Percentiles rank a stretch among this genome's conserved stretches.
Evolutionary conservation across 1,139 yeast species (phyloP).

Genomic region (Kodamaea suecica): DNA sequence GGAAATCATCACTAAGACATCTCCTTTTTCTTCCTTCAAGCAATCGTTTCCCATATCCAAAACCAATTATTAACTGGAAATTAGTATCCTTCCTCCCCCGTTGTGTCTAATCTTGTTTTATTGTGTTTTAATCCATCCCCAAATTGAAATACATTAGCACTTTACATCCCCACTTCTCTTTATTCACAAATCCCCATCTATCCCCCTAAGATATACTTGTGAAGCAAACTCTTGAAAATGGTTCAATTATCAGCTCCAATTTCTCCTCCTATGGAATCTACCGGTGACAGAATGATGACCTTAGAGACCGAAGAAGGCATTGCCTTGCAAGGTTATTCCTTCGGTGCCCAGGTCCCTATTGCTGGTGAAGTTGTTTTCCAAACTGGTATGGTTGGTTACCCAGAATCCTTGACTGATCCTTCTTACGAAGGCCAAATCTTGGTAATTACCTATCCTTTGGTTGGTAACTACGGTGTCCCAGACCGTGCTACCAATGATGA

Average conservation of each 20-base stretch:
- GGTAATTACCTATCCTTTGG: slow-evolving; percentile 93
- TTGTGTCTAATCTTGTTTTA: not conserved
- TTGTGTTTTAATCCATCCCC: slow-evolving; percentile 18
- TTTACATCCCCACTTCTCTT: slow-evolving; percentile 2
- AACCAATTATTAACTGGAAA: not conserved
- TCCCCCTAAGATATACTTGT: slow-evolving; percentile 3
- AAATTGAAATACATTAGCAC: slow-evolving; percentile 14
- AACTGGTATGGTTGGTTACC: slow-evolving; percentile 99
- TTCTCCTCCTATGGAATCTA: slow-evolving; percentile 81
- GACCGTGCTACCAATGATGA: slow-evolving; percentile 73
- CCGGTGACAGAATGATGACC: slow-evolving; percentile 80
- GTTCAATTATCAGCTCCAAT: slow-evolving; percentile 60
- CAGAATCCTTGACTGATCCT: slow-evolving; percentile 97
- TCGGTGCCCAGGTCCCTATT: slow-evolving; percentile 85
- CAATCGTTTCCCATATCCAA: not conserved
- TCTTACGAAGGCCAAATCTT: slow-evolving; percentile 97
- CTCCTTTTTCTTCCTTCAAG: no score
- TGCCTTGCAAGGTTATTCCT: slow-evolving; percentile 92
- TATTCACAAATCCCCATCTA: slow-evolving; percentile 2
- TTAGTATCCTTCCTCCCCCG: no score
- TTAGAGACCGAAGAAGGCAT: slow-evolving; percentile 90
- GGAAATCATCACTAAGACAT: no score
- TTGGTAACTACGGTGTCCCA: slow-evolving; percentile 99
- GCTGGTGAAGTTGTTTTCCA: slow-evolving; percentile 99
- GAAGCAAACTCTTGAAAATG: slow-evolving; percentile 14